Conservation (phyloP, 805 yeast genomes). For the Candida qinlingensis region DNA sequence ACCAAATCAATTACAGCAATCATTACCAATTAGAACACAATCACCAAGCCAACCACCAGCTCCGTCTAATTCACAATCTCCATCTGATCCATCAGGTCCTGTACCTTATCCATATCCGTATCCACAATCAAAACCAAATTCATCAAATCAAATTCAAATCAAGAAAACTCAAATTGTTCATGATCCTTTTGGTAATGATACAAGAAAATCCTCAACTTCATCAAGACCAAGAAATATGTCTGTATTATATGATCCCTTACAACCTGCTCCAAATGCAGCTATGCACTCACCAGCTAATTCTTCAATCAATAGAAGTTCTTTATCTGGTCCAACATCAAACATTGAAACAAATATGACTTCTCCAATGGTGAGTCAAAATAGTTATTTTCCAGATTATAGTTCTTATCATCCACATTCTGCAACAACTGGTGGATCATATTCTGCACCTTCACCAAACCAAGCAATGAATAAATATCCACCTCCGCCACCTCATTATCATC, state of each 20-base stretch:
- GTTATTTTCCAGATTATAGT: conserved; percentile 21
- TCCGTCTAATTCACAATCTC: conserved; percentile 7
- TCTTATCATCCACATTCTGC: conserved; percentile 2
- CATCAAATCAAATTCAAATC: conserved; percentile 1
- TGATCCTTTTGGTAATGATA: conserved; percentile 21
- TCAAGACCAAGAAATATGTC: conserved; percentile 23
- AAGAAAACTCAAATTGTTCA: conserved; percentile 14
- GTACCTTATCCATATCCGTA: conserved; percentile 23
- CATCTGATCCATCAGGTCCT: conserved; percentile 13
- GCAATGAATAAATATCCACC: too few species aligned
- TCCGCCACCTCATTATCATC: conserved; percentile 1
- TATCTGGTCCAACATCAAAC: conserved; percentile 12
- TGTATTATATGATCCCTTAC: conserved; percentile 24
- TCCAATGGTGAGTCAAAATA: conserved; percentile 3
- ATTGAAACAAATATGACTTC: conserved; percentile 9
- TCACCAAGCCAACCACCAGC: neutral
- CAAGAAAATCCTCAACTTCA: conserved; percentile 17
- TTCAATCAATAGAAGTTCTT: conserved; percentile 13
- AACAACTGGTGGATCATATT: too few species aligned
- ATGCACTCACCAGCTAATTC: conserved; percentile 13
- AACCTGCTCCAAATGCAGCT: conserved; percentile 9
- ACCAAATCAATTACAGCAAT: neutral
- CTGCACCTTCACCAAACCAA: neutral
- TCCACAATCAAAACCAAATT: conserved; percentile 11
- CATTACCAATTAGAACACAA: conserved; percentile 2